These are phyloP conservation scores for Fragilaria radians DNA, from an alignment of 108 stramenopile genomes.

Conservation along the genomic window DNA sequence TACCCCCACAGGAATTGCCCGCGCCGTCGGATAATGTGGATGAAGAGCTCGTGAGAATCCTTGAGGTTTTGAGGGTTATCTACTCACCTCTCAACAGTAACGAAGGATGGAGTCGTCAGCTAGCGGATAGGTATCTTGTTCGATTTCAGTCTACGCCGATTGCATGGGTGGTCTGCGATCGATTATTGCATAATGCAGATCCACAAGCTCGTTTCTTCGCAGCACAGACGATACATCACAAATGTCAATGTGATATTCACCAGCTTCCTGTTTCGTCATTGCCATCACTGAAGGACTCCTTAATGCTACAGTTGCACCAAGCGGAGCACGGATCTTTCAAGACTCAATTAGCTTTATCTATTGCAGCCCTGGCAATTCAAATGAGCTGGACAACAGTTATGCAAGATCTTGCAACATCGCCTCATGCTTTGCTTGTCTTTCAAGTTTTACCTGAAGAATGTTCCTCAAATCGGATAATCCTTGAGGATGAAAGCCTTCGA, in stretches of 20 bases:
- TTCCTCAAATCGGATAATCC: constrained; percentile 51
- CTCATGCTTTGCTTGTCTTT: constrained; percentile 33
- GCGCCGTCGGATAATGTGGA: constrained; percentile 62
- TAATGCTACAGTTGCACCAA: constrained; percentile 42
- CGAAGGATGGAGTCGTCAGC: constrained; percentile 29
- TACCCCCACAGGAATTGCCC: constrained; percentile 25
- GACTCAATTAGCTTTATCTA: constrained; percentile 65
- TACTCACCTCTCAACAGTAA: constrained; percentile 32
- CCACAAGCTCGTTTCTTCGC: constrained; percentile 80
- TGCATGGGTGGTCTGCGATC: constrained; percentile 81
- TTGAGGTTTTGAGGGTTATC: constrained; percentile 59
- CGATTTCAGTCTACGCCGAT: constrained; percentile 59
- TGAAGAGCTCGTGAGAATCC: constrained; percentile 59
- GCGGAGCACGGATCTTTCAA: constrained; percentile 29
- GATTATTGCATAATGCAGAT: constrained; percentile 32
- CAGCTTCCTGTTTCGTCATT: constrained; percentile 48
- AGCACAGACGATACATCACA: constrained; percentile 77
- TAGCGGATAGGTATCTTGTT: constrained; percentile 72
- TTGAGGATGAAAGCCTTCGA: constrained; percentile 49
- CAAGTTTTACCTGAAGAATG: constrained; percentile 75
- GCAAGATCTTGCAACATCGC: constrained; percentile 21
- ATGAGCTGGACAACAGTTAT: constrained; percentile 63
- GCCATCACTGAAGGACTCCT: constrained; percentile 56
- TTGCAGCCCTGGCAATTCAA: constrained; percentile 74
- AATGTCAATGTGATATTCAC: constrained; percentile 57